Evolutionary conservation across 148 eudicot genomes (phyloP).

Genomic region (Cornus controversa): DNA sequence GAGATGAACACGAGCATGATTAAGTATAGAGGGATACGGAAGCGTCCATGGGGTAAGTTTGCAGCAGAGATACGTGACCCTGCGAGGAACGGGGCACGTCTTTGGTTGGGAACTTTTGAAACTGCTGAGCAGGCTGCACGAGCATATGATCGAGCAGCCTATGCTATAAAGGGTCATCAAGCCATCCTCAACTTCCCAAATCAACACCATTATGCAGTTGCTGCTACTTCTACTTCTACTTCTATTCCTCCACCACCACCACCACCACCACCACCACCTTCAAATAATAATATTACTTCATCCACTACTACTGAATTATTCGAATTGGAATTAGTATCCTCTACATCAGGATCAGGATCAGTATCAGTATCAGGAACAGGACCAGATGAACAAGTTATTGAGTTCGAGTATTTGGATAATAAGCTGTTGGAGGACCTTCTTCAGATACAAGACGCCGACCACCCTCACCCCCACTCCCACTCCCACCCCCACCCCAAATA

Average conservation of each 20-base stretch:
- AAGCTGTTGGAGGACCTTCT: slow-evolving; percentile 36
- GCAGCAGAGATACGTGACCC: slow-evolving; percentile 25
- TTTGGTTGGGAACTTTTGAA: slow-evolving; percentile 25
- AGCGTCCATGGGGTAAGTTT: slow-evolving; percentile 27
- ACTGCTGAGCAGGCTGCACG: slow-evolving; percentile 28
- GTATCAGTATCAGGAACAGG: too few species aligned
- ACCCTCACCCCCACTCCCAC: too few species aligned
- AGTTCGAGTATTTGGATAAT: slow-evolving; percentile 33
- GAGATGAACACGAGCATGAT: not conserved
- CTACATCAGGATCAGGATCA: too few species aligned
- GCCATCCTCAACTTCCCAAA: slow-evolving; percentile 25
- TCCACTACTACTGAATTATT: not conserved
- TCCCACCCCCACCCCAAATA: not conserved
- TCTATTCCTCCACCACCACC: too few species aligned
- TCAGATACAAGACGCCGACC: not conserved
- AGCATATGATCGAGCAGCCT: slow-evolving; percentile 29
- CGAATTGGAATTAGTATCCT: too few species aligned
- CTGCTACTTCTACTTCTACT: not conserved
- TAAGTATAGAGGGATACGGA: slow-evolving; percentile 18
- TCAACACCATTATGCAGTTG: not conserved
- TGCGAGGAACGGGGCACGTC: slow-evolving; percentile 12
- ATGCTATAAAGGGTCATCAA: slow-evolving; percentile 18
- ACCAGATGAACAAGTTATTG: slow-evolving; percentile 22
- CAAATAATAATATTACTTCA: not conserved
- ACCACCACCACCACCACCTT: too few species aligned